Conservation (phyloP, 192 early-diverging fungal genomes). For the Gaertneriomyces semiglobifer region DNA sequence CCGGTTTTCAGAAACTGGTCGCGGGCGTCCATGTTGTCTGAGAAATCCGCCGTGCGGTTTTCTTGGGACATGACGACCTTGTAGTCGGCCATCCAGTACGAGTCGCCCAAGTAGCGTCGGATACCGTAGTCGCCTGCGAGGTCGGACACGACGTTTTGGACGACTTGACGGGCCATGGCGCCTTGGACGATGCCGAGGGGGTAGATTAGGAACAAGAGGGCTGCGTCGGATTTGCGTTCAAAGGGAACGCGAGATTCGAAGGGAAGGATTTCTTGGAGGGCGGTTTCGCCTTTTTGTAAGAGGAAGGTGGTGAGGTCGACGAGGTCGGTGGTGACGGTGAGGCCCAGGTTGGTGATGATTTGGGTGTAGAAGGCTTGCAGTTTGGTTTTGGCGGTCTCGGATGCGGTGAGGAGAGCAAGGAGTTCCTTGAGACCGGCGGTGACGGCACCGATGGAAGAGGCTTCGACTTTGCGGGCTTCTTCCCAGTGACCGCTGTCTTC, state of each 20-base stretch:
- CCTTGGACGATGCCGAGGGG: conserved; percentile 23
- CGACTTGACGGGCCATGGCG: conserved; percentile 13
- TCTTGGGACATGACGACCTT: conserved; percentile 32
- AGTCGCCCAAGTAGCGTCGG: conserved; percentile 34
- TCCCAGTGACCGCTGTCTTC: conserved; percentile 40
- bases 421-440: conserved; percentile 33
- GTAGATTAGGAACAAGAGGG: conserved; percentile 37
- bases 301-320: conserved; percentile 16
- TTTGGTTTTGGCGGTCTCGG: background rate
- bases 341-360: background rate
- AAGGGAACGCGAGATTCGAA: conserved; percentile 18
- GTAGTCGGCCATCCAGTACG: conserved; percentile 45
- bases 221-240: conserved; percentile 27
- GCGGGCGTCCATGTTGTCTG: conserved; percentile 30
- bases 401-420: conserved; percentile 15
- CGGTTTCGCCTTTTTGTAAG: conserved; percentile 5
- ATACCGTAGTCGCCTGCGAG: conserved; percentile 36
- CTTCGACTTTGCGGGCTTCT: conserved; percentile 39
- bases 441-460: conserved; percentile 37
- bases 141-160: conserved; percentile 24
- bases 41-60: conserved; percentile 38
- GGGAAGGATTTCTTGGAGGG: conserved; percentile 24
- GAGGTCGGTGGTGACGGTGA: background rate
- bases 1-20: conserved; percentile 30
- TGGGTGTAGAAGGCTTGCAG: conserved; percentile 20